Conservation (phyloP, 2,329 filamentous ascomycete species). For the Diaporthe vexans region DNA sequence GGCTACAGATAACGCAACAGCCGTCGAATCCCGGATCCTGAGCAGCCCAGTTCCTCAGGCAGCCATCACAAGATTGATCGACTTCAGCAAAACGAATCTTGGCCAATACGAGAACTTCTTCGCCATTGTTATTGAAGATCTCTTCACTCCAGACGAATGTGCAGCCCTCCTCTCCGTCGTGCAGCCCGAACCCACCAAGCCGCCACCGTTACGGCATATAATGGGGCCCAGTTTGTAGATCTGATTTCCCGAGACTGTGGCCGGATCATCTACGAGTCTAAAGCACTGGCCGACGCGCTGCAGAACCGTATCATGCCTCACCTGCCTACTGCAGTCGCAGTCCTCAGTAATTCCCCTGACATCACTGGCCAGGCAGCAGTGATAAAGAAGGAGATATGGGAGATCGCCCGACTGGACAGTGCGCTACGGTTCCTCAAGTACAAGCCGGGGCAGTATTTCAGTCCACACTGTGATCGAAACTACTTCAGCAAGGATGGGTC, state of each 20-base stretch:
- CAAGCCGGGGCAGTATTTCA: slow-evolving; percentile 14
- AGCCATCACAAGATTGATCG: slow-evolving; percentile 52
- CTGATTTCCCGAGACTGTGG: not conserved
- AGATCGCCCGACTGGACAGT: not conserved
- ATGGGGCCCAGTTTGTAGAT: not conserved
- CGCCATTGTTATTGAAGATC: slow-evolving; percentile 73
- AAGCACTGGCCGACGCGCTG: not conserved
- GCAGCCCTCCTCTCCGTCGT: slow-evolving; percentile 16
- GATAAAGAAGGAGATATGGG: not conserved
- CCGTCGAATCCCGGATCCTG: not conserved
- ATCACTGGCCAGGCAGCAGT: not conserved
- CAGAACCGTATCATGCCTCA: too few relatives aligned
- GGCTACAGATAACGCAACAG: not conserved
- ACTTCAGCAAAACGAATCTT: slow-evolving; percentile 65
- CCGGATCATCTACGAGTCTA: slow-evolving; percentile 12
- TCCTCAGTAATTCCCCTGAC: not conserved
- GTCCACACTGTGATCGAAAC: not conserved
- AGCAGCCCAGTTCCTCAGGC: not conserved
- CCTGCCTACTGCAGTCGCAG: too few relatives aligned
- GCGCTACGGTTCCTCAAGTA: slow-evolving; percentile 12
- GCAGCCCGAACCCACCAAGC: not conserved
- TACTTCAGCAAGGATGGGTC: not conserved
- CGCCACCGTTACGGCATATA: not conserved
- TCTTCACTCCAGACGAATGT: slow-evolving; percentile 55
- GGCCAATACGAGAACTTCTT: slow-evolving; percentile 66